Base-by-base conservation (phyloP, 192 early-diverging fungal species). In the Glomus cerebriforme region DNA sequence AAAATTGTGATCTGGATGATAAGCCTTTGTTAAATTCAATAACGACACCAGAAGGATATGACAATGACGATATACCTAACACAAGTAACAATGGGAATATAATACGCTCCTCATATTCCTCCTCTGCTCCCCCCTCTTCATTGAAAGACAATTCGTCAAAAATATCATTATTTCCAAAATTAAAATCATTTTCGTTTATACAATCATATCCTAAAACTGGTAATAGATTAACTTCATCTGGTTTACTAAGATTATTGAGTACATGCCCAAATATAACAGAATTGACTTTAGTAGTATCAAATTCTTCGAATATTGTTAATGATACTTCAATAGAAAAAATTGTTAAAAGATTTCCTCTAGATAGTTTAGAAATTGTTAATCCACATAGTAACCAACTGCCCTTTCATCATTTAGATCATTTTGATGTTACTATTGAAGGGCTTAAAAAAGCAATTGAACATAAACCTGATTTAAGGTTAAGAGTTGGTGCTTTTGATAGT, bases 1-100 rank as follows among this genome's bases (percentile, higher is more conserved):
- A 65, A 31, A 65, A 65, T 17, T 65, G 63, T 31, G 63, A 65
- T 65, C 31, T 65, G 12, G 63, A 65, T 65, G 63, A 65, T 29
- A 65, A 65, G 13, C n/a, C 63, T 31, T 27, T 65, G 31, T 65
- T 65, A 27, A 65, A 31, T 12, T 17, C 27, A 27, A 32, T 65
- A 54, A 54, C 49, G 6, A 54, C 19, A 19, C 49, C 49, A 54
- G 49, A 19, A n/a, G 49, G 49, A 54, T 54, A 54, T 7, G 49
- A 54, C 4, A 22, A 54, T 54, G 49, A 54, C 17, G 17, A 54
- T 54, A n/a, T 54, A 17, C 19, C 49, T 6, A 54, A 6, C 22
- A 19, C 49, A 54, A 54, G 19, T 54, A 54, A 22, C 3, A 54
- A 54, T 54, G 49, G 22, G 49, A n/a, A 54, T 54, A 54, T 54